phyloP scores from a whole-genome alignment of 768 basidiomycete genomes.

The Boletus rubropictus region DNA sequence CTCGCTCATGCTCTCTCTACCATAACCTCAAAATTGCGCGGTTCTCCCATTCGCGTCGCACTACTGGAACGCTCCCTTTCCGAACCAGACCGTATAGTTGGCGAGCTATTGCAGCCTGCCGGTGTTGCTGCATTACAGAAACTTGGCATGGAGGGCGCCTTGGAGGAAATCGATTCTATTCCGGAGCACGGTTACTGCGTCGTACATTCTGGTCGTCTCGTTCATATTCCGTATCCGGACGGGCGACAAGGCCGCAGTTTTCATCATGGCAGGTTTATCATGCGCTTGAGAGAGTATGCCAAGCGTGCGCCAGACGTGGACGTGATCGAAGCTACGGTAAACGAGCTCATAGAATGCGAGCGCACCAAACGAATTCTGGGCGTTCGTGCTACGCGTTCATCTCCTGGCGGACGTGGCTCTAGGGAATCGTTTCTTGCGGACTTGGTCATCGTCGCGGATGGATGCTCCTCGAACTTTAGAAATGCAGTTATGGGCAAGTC shows the following conservation, averaged over 20 bases:
- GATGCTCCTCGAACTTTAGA: conserved; percentile 93
- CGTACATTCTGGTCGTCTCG: conserved; percentile 50
- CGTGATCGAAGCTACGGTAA: conserved; percentile 79
- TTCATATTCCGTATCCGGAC: conserved; percentile 86
- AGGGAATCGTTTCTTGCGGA: conserved; percentile 61
- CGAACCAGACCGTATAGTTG: conserved; percentile 95
- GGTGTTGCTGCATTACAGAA: conserved; percentile 70
- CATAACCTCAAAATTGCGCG: conserved; percentile 36
- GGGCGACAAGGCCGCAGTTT: conserved; percentile 74
- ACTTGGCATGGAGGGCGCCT: conserved; percentile 69
- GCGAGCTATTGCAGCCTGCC: conserved; percentile 92
- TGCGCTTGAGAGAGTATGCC: conserved; percentile 67
- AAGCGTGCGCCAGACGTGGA: conserved; percentile 58
- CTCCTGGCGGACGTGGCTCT: conserved; percentile 29
- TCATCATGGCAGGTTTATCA: conserved; percentile 90
- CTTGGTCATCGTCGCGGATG: conserved; percentile 86
- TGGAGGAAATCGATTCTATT: conserved; percentile 87
- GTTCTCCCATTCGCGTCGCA: conserved; percentile 65
- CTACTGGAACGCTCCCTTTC: conserved; percentile 87
- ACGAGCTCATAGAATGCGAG: conserved; percentile 61
- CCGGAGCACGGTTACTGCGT: conserved; percentile 85
- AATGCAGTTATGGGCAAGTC: conserved; percentile 52
- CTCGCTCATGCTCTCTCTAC: conserved; percentile 81
- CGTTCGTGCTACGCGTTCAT: conserved; percentile 49
- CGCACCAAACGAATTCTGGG: conserved; percentile 53